Percentiles rank a stretch among this genome's conserved stretches.
Conservation (phyloP, 257 asterid genomes). For the Nicotiana undulata region DNA sequence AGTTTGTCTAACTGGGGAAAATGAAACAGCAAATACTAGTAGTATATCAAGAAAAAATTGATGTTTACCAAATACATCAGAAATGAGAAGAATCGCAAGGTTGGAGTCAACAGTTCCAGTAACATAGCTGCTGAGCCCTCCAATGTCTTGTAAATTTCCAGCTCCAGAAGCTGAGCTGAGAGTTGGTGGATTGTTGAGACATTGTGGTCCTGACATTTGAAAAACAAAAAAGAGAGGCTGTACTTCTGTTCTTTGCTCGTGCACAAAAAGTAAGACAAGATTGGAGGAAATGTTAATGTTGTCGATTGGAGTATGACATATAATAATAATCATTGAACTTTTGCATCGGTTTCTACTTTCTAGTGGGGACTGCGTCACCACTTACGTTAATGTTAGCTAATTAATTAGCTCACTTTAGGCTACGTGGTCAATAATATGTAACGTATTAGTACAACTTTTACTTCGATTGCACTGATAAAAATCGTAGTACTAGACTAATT, state of each 20-base stretch:
- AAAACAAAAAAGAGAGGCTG: not conserved
- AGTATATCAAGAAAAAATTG: no score
- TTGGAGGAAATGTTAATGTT: no score
- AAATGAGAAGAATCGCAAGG: slow-evolving; percentile 43
- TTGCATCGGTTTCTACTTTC: not conserved
- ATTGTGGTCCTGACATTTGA: slow-evolving; percentile 41
- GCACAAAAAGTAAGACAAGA: no score
- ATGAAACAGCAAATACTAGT: no score
- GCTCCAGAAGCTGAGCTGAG: slow-evolving; percentile 29
- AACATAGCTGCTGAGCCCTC: slow-evolving; percentile 40
- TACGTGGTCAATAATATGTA: not conserved
- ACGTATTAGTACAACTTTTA: no score
- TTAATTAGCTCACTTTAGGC: not conserved
- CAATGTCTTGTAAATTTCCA: slow-evolving; percentile 39
- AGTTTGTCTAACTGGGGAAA: no score
- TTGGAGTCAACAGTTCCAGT: slow-evolving; percentile 39
- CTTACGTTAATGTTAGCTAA: not conserved
- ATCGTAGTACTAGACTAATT: no score
- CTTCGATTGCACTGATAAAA: no score
- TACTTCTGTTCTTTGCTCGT: not conserved
- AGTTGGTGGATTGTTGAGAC: slow-evolving; percentile 40
- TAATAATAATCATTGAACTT: not conserved
- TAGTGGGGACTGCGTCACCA: not conserved
- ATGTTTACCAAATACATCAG: slow-evolving; percentile 52
- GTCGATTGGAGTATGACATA: no score